Evolutionary conservation across 169 alveolate species (phyloP).

Genomic region (Babesia sp.): DNA sequence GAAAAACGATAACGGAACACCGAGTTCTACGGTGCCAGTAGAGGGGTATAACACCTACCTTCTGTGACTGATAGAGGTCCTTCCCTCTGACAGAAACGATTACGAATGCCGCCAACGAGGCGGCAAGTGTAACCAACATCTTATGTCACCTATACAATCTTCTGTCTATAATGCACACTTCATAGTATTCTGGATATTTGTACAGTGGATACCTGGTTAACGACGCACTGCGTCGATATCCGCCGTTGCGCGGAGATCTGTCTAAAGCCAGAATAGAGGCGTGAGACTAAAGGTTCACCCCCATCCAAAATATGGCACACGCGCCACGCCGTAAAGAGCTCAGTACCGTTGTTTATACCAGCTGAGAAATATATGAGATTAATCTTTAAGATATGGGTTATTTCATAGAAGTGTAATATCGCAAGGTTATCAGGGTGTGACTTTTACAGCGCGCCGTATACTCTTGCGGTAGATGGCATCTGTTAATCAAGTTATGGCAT

Average conservation of each 20-base stretch:
- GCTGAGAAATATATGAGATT: no score
- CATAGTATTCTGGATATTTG: not conserved
- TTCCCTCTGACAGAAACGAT: not conserved
- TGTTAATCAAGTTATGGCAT: no score
- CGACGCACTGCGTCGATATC: not conserved
- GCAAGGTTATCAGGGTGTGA: no score
- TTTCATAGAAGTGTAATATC: no score
- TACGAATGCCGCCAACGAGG: not conserved
- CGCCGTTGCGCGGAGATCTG: constrained; percentile 1
- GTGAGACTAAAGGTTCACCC: not conserved
- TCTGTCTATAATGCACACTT: not conserved
- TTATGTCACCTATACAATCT: not conserved
- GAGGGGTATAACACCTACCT: not conserved
- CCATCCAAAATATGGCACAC: not conserved
- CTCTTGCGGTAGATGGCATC: no score
- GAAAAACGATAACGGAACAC: not conserved
- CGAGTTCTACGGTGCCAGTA: not conserved
- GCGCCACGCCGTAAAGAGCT: not conserved
- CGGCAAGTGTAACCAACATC: not conserved
- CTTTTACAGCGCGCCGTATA: no score
- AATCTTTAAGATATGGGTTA: no score
- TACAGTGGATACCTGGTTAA: not conserved
- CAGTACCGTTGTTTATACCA: no score
- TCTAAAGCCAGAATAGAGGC: not conserved
- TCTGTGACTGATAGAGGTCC: constrained; percentile 12